These are phyloP conservation scores for Geotrichum restrictum DNA, from an alignment of 1,139 yeast genomes.

Conservation along the genomic window DNA sequence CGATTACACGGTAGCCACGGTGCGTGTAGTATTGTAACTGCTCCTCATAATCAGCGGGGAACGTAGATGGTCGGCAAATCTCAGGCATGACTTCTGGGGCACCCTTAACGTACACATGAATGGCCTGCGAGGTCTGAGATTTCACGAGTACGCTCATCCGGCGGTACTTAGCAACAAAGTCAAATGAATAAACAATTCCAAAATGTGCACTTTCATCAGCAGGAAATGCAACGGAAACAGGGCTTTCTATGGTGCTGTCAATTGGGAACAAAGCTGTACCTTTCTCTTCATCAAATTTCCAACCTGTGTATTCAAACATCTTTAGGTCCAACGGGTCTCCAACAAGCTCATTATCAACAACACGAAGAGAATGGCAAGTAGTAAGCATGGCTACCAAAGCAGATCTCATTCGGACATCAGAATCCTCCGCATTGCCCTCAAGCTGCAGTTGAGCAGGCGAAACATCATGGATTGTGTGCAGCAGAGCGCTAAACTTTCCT, in stretches of 20 bases:
- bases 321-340: conserved; percentile 93
- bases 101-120: conserved; percentile 73
- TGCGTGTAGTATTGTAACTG: conserved; percentile 81
- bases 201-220: conserved; percentile 43
- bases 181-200: conserved; percentile 68
- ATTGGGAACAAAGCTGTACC: conserved; percentile 40
- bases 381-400: conserved; percentile 49
- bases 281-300: conserved; percentile 68
- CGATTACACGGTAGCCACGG: conserved; percentile 90
- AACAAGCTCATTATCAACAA: conserved; percentile 70
- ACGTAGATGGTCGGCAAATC: conserved; percentile 62
- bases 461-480: conserved; percentile 38
- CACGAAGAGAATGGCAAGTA: conserved; percentile 81
- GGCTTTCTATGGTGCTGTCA: conserved; percentile 38
- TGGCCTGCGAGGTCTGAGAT: conserved; percentile 34
- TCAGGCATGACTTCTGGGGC: conserved; percentile 95
- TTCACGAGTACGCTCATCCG: conserved; percentile 83
- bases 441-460: conserved; percentile 14
- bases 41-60: conserved; percentile 74
- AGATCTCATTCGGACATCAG: conserved; percentile 15
- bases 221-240: conserved; percentile 32
- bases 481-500: conserved; percentile 45
- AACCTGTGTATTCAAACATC: conserved; percentile 85
- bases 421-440: conserved; percentile 17
- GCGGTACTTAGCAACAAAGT: conserved; percentile 77